phyloP scores from a whole-genome alignment of 2,329 filamentous ascomycete genomes.

The Pestalotiopsis sp. region DNA sequence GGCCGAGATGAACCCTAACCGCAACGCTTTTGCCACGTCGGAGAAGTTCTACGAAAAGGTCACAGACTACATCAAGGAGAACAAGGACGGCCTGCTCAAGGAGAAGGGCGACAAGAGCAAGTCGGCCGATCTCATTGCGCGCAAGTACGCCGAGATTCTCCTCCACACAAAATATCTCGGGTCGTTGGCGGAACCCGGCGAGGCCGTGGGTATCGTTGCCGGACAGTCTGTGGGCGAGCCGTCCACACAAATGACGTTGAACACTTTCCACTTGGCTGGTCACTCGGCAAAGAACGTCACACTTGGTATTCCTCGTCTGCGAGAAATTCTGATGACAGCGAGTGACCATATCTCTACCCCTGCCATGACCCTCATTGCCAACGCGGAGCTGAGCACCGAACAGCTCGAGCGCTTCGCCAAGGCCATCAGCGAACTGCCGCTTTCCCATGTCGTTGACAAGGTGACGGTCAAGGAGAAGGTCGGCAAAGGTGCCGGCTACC shows the following conservation, averaged over 20 bases:
- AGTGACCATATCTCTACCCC: slow-evolving; percentile 88
- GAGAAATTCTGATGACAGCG: slow-evolving; percentile 98
- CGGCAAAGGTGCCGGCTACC: slow-evolving; percentile 68
- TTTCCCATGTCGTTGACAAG: slow-evolving; percentile 82
- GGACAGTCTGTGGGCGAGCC: slow-evolving; percentile 97
- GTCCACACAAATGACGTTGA: slow-evolving; percentile 98
- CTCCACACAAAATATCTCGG: slow-evolving; percentile 92
- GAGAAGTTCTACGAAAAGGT: slow-evolving; percentile 79
- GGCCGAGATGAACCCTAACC: slow-evolving; percentile 73
- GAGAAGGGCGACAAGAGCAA: slow-evolving; percentile 46
- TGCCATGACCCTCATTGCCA: slow-evolving; percentile 81
- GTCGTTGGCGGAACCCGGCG: slow-evolving; percentile 90
- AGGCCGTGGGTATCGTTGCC: slow-evolving; percentile 95
- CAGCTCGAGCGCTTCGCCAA: slow-evolving; percentile 85
- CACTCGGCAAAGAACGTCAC: slow-evolving; percentile 99
- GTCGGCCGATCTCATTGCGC: slow-evolving; percentile 29
- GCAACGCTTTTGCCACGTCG: slow-evolving; percentile 82
- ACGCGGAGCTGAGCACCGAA: slow-evolving; percentile 68
- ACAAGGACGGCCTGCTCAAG: slow-evolving; percentile 64
- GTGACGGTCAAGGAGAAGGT: slow-evolving; percentile 80
- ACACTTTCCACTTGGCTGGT: slow-evolving; percentile 99
- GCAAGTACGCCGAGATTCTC: slow-evolving; percentile 80
- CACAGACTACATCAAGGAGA: slow-evolving; percentile 77
- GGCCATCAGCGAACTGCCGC: slow-evolving; percentile 81
- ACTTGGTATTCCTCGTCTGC: slow-evolving; percentile 91